phyloP scores from a whole-genome alignment of 805 yeast species.

The Jamesozyma lodderae region DNA sequence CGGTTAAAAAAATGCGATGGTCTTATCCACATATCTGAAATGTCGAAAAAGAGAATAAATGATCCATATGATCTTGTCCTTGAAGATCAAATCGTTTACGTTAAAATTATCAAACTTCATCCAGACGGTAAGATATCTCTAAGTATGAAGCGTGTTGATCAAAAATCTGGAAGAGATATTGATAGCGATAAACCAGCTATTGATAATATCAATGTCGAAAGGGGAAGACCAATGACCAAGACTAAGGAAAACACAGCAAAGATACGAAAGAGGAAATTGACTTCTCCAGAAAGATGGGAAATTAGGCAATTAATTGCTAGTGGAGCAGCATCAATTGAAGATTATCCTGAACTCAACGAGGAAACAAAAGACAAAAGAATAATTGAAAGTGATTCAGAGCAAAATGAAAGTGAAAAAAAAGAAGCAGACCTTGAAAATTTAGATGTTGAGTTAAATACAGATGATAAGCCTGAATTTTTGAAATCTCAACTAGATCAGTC shows the following conservation, averaged over 20 bases:
- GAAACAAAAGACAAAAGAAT: constrained; percentile 16
- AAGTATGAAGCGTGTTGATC: constrained; percentile 67
- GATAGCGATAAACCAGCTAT: not conserved
- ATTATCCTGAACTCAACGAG: constrained; percentile 55
- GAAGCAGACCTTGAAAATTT: constrained; percentile 37
- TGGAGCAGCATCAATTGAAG: constrained; percentile 60
- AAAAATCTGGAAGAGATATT: constrained; percentile 46
- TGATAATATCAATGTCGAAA: not conserved
- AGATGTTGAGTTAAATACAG: constrained; percentile 60
- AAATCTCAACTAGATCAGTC: constrained; percentile 34
- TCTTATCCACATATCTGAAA: constrained; percentile 68
- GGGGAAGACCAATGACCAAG: constrained; percentile 3
- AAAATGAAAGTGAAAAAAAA: constrained; percentile 12
- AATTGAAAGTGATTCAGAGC: constrained; percentile 9
- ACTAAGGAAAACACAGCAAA: constrained; percentile 2
- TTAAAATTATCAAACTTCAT: constrained; percentile 41
- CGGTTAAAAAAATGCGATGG: constrained; percentile 39
- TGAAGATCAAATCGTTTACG: constrained; percentile 54
- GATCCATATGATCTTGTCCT: constrained; percentile 52
- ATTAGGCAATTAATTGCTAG: constrained; percentile 71
- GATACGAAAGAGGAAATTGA: constrained; percentile 38
- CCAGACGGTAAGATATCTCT: constrained; percentile 46
- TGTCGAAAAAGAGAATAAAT: constrained; percentile 40
- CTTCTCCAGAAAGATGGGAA: constrained; percentile 91
- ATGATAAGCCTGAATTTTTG: constrained; percentile 63